phyloP scores from a whole-genome alignment of 495 filamentous ascomycete species.

The Aspergillus sclerotiicarbonarius region DNA sequence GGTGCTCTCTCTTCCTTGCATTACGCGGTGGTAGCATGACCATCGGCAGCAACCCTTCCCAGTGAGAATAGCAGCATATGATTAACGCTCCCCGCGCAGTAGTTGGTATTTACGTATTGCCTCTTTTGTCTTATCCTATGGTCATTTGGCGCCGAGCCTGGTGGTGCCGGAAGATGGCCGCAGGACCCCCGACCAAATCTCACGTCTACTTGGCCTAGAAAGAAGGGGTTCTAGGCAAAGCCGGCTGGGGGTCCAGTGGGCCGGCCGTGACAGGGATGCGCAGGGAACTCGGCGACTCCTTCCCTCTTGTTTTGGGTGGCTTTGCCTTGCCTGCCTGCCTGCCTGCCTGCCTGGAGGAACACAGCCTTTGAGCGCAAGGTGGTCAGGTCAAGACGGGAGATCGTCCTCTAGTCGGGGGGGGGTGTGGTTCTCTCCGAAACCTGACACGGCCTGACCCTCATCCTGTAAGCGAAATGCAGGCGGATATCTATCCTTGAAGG shows the following conservation, averaged over 20 bases:
- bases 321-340: not conserved
- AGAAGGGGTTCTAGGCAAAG: not conserved
- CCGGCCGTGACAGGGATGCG: not conserved
- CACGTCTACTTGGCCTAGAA: not conserved
- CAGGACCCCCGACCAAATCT: not conserved
- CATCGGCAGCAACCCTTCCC: not conserved
- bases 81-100: conserved; percentile 17
- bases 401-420: conserved; percentile 17
- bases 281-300: not conserved
- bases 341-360: not conserved
- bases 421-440: not conserved
- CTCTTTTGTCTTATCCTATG: not conserved
- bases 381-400: conserved; percentile 16
- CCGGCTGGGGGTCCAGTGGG: not conserved
- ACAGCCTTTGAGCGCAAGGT: conserved; percentile 3
- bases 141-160: not conserved
- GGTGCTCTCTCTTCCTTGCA: conserved; percentile 15
- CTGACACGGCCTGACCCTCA: not conserved
- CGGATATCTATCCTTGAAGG: not conserved
- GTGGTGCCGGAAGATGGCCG: not conserved
- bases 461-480: conserved; percentile 6
- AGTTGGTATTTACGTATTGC: conserved; percentile 7
- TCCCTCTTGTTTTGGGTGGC: not conserved
- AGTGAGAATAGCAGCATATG: conserved; percentile 10
- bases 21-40: conserved; percentile 5